These are phyloP conservation scores for Sporothrix pseudoabietina DNA, from an alignment of 2,329 filamentous ascomycete species.

Conservation along the genomic window DNA sequence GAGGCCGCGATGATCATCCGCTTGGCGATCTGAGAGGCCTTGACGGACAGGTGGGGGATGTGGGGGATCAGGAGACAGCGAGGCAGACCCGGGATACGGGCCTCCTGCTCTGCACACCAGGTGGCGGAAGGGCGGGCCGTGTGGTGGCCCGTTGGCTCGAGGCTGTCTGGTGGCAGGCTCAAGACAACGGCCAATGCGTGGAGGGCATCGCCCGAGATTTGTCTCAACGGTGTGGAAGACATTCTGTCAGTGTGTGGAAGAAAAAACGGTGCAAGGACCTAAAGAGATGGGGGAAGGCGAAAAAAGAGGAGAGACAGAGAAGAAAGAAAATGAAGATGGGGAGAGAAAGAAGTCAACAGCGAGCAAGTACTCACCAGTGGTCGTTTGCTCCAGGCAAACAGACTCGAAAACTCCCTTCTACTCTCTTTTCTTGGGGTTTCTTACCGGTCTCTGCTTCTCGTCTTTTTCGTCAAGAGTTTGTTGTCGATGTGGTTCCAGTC, in stretches of 20 bases:
- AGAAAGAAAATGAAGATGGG: background rate
- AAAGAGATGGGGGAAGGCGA: no score
- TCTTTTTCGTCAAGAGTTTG: background rate
- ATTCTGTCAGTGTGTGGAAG: background rate
- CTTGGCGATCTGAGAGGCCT: conserved; percentile 38
- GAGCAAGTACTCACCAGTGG: background rate
- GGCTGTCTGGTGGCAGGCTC: conserved; percentile 18
- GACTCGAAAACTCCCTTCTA: background rate
- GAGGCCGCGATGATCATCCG: conserved; percentile 23
- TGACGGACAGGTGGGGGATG: conserved; percentile 39
- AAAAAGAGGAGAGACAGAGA: background rate
- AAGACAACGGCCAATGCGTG: conserved; percentile 28
- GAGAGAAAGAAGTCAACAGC: background rate
- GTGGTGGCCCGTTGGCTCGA: background rate
- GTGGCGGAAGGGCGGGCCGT: background rate
- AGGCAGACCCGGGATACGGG: conserved; percentile 29
- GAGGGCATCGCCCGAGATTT: conserved; percentile 13
- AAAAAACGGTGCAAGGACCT: no score
- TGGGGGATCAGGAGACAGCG: conserved; percentile 18
- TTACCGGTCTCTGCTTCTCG: background rate
- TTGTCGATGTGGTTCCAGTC: background rate
- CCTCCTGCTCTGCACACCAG: conserved; percentile 32
- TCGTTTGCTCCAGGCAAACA: conserved; percentile 24
- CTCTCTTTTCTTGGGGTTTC: background rate
- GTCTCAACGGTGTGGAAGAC: background rate